These are phyloP conservation scores for Setomelanomma holmii DNA, from an alignment of 2,329 filamentous ascomycete genomes.

Conservation along the genomic window DNA sequence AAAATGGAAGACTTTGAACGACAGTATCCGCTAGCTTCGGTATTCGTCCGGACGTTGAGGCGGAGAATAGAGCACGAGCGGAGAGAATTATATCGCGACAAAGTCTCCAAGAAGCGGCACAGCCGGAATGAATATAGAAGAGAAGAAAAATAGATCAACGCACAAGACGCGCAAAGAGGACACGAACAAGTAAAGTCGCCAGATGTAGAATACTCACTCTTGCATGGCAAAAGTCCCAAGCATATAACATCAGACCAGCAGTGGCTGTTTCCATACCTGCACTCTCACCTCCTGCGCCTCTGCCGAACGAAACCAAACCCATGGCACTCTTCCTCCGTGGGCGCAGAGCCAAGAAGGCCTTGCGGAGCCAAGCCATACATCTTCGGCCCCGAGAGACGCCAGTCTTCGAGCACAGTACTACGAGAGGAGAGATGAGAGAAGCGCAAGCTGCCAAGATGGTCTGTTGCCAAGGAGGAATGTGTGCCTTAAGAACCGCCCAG, in stretches of 20 bases:
- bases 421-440: conserved; percentile 12
- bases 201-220: conserved; percentile 11
- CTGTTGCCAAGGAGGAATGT: conserved; percentile 16
- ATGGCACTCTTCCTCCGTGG: conserved; percentile 8
- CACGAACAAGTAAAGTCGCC: no score
- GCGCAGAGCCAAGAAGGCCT: conserved; percentile 27
- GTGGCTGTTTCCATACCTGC: no score
- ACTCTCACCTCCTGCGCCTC: neutral
- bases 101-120: neutral
- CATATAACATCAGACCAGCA: conserved; percentile 14
- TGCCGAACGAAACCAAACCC: conserved; percentile 2
- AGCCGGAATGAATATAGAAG: conserved; percentile 13
- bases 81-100: neutral
- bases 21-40: conserved; percentile 21
- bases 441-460: conserved; percentile 19
- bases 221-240: conserved; percentile 11
- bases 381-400: conserved; percentile 16
- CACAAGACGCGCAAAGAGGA: conserved; percentile 8
- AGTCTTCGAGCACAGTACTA: conserved; percentile 16
- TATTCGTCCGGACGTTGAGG: conserved; percentile 1
- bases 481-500: conserved; percentile 21
- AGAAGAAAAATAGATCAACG: conserved; percentile 14
- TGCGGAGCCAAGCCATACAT: conserved; percentile 37
- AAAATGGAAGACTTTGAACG: conserved; percentile 4
- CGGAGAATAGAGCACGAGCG: conserved; percentile 13